Conservation (phyloP, 2,329 filamentous ascomycete species). For the Clonostachys solani region DNA sequence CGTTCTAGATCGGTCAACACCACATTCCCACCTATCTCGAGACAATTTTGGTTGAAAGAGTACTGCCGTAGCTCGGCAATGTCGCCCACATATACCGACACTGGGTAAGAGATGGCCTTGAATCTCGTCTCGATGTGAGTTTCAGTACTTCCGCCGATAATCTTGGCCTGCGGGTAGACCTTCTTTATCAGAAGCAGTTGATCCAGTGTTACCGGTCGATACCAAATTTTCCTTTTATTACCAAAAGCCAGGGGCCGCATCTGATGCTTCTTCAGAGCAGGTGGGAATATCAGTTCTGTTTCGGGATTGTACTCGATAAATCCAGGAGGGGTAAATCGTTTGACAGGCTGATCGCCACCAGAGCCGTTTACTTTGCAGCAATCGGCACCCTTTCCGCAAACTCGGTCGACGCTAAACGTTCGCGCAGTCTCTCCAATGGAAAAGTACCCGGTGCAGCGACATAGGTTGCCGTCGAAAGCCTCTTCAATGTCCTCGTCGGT, state of each 20-base stretch:
- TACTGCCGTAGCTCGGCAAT: constrained; percentile 86
- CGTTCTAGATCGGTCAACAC: constrained; percentile 86
- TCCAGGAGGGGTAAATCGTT: constrained; percentile 76
- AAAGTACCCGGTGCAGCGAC: constrained; percentile 90
- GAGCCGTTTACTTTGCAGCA: constrained; percentile 69
- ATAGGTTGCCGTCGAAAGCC: constrained; percentile 94
- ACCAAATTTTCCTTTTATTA: constrained; percentile 94
- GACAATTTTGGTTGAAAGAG: constrained; percentile 68
- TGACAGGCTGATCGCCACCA: constrained; percentile 46
- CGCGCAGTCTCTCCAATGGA: constrained; percentile 93
- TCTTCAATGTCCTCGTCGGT: constrained; percentile 85
- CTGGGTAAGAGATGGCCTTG: constrained; percentile 86
- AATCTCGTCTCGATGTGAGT: constrained; percentile 99
- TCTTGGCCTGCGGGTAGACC: constrained; percentile 78
- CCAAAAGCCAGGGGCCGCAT: constrained; percentile 82
- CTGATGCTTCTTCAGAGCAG: constrained; percentile 75
- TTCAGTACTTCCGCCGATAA: constrained; percentile 94
- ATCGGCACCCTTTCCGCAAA: constrained; percentile 50
- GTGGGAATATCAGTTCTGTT: constrained; percentile 93
- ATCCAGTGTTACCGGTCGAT: constrained; percentile 77
- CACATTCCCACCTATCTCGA: constrained; percentile 94
- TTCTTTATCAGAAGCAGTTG: constrained; percentile 92
- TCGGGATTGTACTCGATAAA: constrained; percentile 94
- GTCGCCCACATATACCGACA: constrained; percentile 89
- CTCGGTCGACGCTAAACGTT: constrained; percentile 65